phyloP scores from a whole-genome alignment of 1,284 basidiomycete species.

The Leccinum fuscescens region DNA sequence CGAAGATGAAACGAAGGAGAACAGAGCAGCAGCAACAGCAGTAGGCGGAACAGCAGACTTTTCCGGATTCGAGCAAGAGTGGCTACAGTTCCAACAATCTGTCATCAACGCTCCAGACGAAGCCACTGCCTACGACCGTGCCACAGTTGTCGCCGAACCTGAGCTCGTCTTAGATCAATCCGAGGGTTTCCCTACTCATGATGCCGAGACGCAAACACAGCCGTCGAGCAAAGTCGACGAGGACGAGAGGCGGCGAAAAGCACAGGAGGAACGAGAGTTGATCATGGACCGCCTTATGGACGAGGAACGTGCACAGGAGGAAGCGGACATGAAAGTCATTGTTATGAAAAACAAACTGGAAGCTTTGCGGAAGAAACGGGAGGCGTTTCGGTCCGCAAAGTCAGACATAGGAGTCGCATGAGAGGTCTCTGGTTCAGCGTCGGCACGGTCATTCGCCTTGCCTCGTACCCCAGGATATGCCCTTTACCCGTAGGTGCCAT shows the following conservation, averaged over 20 bases:
- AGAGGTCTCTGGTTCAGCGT: neutral
- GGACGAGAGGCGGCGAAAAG: constrained; percentile 46
- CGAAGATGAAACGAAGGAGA: constrained; percentile 37
- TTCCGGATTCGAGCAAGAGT: constrained; percentile 61
- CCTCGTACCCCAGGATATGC: neutral
- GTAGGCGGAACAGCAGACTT: constrained; percentile 15
- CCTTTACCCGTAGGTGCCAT: neutral
- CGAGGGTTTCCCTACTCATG: constrained; percentile 49
- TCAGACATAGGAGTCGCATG: constrained; percentile 19
- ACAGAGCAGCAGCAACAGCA: constrained; percentile 41
- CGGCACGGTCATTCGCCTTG: neutral
- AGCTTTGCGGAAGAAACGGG: constrained; percentile 55
- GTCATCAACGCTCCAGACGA: constrained; percentile 45
- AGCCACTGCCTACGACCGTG: constrained; percentile 51
- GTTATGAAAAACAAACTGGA: constrained; percentile 65
- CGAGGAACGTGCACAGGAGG: constrained; percentile 80
- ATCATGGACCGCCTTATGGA: constrained; percentile 81
- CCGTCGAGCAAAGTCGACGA: constrained; percentile 40
- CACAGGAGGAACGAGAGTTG: constrained; percentile 72
- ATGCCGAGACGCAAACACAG: constrained; percentile 21
- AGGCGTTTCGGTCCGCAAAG: constrained; percentile 37
- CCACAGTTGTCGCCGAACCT: constrained; percentile 72
- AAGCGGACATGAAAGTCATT: constrained; percentile 72
- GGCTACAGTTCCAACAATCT: constrained; percentile 65
- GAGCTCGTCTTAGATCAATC: constrained; percentile 53